These are phyloP conservation scores for Coniella vitis DNA, from an alignment of 2,329 filamentous ascomycete species.

Conservation along the genomic window DNA sequence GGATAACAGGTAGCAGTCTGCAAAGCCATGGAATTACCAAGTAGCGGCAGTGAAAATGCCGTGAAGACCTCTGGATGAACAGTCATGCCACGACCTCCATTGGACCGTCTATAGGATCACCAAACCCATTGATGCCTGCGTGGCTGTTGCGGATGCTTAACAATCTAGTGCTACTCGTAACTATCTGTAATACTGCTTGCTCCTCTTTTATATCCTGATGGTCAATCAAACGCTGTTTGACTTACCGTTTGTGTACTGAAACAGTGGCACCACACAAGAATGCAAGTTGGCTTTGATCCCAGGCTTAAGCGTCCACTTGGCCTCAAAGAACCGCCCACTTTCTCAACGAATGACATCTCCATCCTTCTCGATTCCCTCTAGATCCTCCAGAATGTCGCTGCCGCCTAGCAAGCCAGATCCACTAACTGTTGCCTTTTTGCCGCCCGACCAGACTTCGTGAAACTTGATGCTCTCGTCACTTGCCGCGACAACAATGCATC, in stretches of 20 bases:
- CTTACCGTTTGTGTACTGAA: slow-evolving; percentile 11
- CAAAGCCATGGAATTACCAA: too few species aligned
- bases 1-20: too few species aligned
- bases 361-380: slow-evolving; percentile 74
- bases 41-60: too few species aligned
- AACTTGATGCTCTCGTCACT: slow-evolving; percentile 93
- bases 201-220: not conserved
- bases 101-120: slow-evolving; percentile 3
- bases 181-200: too few species aligned
- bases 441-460: slow-evolving; percentile 83
- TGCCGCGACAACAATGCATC: slow-evolving; percentile 83
- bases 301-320: not conserved
- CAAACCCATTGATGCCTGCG: slow-evolving; percentile 1
- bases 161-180: slow-evolving; percentile 9
- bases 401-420: slow-evolving; percentile 64
- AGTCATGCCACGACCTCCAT: too few species aligned
- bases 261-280: slow-evolving; percentile 26
- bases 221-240: slow-evolving; percentile 10
- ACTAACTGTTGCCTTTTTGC: slow-evolving; percentile 44
- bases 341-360: slow-evolving; percentile 63
- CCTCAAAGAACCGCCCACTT: not conserved
- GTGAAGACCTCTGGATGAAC: too few species aligned
- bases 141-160: not conserved
- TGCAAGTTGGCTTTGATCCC: too few species aligned
- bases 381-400: slow-evolving; percentile 75